Percentiles rank a stretch among this genome's conserved stretches.
These are phyloP conservation scores for Arachnopeziza araneosa DNA, from an alignment of 2,329 filamentous ascomycete genomes.

Conservation along the genomic window DNA sequence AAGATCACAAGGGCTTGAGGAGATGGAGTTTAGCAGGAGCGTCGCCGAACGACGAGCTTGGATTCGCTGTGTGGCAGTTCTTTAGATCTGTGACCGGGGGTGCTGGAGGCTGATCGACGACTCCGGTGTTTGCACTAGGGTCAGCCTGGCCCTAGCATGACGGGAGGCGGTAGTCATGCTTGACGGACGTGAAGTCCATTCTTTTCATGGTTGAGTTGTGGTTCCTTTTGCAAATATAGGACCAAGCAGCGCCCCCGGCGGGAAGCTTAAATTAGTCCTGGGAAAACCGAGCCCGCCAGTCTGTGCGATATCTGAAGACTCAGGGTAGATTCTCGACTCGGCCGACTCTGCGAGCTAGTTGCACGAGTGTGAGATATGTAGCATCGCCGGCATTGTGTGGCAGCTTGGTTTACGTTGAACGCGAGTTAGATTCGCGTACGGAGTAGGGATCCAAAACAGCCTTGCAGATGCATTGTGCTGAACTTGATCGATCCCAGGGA, in stretches of 20 bases:
- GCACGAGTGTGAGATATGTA: neutral
- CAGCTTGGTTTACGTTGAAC: neutral
- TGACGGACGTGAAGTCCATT: neutral
- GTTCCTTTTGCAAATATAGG: neutral
- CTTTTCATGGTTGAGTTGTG: neutral
- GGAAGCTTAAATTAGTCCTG: slow-evolving; percentile 8
- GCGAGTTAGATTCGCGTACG: neutral
- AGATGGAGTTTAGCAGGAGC: neutral
- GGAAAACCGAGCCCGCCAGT: neutral
- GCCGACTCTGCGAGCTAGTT: neutral
- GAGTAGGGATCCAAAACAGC: neutral
- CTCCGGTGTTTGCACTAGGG: neutral
- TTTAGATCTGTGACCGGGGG: slow-evolving; percentile 10
- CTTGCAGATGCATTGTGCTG: neutral
- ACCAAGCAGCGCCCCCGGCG: slow-evolving; percentile 6
- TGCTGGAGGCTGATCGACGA: slow-evolving; percentile 7
- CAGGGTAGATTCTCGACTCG: neutral
- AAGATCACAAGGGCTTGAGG: neutral
- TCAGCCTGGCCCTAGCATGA: neutral
- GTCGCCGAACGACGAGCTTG: neutral
- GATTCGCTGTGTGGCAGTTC: slow-evolving; percentile 18
- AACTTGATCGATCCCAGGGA: neutral
- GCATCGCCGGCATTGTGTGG: neutral
- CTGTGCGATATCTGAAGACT: neutral
- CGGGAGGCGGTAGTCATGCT: neutral